phyloP scores from a whole-genome alignment of 495 filamentous ascomycete genomes.

The Glutinoglossum americanum region DNA sequence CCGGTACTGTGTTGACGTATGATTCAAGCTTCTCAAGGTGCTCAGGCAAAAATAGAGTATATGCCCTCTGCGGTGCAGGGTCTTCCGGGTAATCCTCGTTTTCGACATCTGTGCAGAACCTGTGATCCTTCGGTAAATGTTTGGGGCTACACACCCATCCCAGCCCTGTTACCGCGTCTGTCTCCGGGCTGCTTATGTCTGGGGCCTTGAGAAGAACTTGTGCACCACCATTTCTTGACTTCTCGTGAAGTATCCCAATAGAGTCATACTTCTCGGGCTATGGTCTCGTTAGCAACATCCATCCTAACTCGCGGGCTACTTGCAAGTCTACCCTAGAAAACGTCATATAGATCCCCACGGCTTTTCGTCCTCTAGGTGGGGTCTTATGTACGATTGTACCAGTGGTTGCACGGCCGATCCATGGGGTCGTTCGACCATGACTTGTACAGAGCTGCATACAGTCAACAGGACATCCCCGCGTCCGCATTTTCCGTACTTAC shows the following conservation, averaged over 20 bases:
- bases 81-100: background rate
- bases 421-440: constrained; percentile 1
- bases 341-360: constrained; percentile 2
- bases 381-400: background rate
- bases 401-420: background rate
- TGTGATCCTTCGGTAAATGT: background rate
- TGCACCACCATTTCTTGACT: background rate
- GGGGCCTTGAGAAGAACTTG: background rate
- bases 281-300: background rate
- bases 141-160: background rate
- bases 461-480: background rate
- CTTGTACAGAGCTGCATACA: background rate
- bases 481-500: background rate
- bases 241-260: constrained; percentile 3
- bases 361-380: constrained; percentile 1
- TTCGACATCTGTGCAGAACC: background rate
- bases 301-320: background rate
- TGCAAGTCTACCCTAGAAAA: background rate
- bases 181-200: background rate
- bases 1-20: constrained; percentile 2
- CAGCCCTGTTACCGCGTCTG: background rate
- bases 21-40: background rate
- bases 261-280: background rate
- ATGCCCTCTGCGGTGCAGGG: background rate
- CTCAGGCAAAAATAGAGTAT: background rate